Evolutionary conservation across 371 early-diverging fungal genomes (phyloP).

Genomic region (Mucor circinelloides): DNA sequence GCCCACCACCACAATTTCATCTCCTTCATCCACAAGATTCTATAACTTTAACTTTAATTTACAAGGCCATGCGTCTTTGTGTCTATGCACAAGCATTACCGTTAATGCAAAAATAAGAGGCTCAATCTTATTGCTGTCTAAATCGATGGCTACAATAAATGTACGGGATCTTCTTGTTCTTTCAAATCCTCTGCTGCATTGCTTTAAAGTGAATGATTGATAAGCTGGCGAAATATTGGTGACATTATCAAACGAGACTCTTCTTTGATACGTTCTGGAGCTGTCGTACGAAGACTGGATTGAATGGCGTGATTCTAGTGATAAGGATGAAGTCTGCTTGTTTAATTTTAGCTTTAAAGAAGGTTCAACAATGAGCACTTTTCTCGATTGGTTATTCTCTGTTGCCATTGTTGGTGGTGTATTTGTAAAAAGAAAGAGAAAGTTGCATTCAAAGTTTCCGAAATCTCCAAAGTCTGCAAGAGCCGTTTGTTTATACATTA

Average conservation of each 20-base stretch:
- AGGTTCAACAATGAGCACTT: neutral
- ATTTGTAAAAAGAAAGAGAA: neutral
- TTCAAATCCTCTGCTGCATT: slow-evolving; percentile 19
- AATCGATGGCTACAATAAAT: slow-evolving; percentile 32
- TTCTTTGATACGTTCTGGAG: slow-evolving; percentile 5
- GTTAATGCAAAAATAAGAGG: slow-evolving; percentile 19
- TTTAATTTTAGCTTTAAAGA: neutral
- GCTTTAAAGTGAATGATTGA: slow-evolving; percentile 25
- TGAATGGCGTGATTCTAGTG: slow-evolving; percentile 4
- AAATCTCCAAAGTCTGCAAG: neutral
- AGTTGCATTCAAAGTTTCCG: neutral
- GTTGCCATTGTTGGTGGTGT: neutral
- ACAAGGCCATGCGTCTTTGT: neutral
- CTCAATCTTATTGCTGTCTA: slow-evolving; percentile 14
- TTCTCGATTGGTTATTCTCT: neutral
- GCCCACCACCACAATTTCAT: slow-evolving; percentile 17
- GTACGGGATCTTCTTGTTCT: slow-evolving; percentile 21
- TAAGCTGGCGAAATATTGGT: slow-evolving; percentile 8
- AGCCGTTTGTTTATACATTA: too few relatives aligned
- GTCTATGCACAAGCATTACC: slow-evolving; percentile 3
- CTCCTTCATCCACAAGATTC: slow-evolving; percentile 20
- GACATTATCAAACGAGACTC: slow-evolving; percentile 38
- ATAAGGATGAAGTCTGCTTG: neutral
- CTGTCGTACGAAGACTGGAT: neutral
- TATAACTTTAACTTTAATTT: neutral